phyloP scores from a whole-genome alignment of 306 rosid genomes.

The Glycine latifolia region DNA sequence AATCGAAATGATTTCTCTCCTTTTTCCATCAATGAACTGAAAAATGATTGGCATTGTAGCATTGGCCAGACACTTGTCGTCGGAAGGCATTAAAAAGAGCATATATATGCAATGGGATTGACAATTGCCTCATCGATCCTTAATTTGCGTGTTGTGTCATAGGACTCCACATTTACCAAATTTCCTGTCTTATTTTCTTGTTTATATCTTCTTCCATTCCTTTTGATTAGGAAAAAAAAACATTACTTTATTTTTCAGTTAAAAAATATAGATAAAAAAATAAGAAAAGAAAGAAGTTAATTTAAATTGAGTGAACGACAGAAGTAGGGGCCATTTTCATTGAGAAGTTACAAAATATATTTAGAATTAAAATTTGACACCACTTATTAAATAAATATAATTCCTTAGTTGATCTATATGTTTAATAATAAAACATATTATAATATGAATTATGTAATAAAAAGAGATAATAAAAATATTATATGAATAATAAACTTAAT shows the following conservation, averaged over 20 bases:
- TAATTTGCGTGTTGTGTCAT: background rate
- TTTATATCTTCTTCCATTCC: background rate
- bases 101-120: background rate
- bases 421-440: background rate
- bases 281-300: background rate
- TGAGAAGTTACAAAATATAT: background rate
- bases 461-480: background rate
- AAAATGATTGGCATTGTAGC: background rate
- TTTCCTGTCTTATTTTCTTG: constrained; percentile 25
- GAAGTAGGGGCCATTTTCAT: background rate
- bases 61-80: background rate
- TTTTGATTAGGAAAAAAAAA: background rate
- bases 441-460: background rate
- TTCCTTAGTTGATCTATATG: too few species aligned
- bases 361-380: too few species aligned
- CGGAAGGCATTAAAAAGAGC: background rate
- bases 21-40: background rate
- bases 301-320: background rate
- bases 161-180: background rate
- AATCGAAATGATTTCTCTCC: background rate
- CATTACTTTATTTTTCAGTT: background rate
- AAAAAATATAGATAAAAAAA: background rate
- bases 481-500: background rate
- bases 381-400: too few species aligned
- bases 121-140: background rate